Evolutionary conservation across 228 moss, liverwort and hornwort genomes (phyloP).

Genomic region (Sphagnum magellanicum): DNA sequence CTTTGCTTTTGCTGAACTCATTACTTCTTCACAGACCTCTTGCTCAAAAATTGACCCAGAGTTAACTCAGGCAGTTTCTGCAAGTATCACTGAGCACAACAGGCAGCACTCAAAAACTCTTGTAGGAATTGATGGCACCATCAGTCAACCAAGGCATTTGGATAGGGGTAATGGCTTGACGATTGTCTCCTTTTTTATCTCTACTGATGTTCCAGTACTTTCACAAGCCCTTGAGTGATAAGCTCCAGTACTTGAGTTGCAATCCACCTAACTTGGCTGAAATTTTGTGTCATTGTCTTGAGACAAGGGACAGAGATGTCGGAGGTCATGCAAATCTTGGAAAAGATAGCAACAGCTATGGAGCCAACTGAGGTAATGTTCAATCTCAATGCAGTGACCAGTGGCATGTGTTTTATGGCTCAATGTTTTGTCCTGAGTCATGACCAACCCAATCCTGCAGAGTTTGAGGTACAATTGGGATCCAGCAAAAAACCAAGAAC

Average conservation of each 20-base stretch:
- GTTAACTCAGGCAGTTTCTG: not conserved
- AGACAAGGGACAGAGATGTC: constrained; percentile 24
- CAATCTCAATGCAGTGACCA: too few species aligned
- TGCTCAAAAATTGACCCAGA: not conserved
- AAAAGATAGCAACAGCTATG: constrained; percentile 27
- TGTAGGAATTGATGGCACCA: constrained; percentile 59
- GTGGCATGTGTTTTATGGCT: too few species aligned
- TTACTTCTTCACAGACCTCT: not conserved
- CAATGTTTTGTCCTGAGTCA: too few species aligned
- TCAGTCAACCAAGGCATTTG: constrained; percentile 22
- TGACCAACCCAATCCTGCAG: too few species aligned
- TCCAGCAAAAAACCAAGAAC: too few species aligned
- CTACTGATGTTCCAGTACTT: too few species aligned
- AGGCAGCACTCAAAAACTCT: constrained; percentile 29
- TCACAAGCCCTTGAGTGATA: too few species aligned
- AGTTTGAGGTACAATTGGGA: too few species aligned
- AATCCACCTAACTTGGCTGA: not conserved
- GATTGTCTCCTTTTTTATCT: too few species aligned
- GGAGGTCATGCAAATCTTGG: constrained; percentile 39
- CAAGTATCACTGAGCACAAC: not conserved
- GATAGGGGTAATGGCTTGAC: constrained; percentile 16
- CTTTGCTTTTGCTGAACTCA: constrained; percentile 18
- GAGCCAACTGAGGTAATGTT: constrained; percentile 41
- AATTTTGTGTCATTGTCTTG: constrained; percentile 5
- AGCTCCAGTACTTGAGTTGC: not conserved